Evolutionary conservation across 805 yeast genomes (phyloP).

Genomic region (Kodamaea kaohsiungensis): DNA sequence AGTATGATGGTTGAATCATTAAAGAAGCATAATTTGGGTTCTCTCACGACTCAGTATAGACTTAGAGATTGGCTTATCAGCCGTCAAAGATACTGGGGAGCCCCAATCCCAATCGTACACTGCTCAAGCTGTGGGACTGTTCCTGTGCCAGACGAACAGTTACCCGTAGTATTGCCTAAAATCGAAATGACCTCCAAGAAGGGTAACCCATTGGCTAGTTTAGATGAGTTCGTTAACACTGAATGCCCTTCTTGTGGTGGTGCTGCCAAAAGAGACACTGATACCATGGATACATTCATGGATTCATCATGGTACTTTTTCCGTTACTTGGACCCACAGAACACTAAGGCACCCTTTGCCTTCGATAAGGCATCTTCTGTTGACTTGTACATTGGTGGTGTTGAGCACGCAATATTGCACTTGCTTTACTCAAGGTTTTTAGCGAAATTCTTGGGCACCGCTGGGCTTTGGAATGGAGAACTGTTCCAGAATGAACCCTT

Average conservation of each 20-base stretch:
- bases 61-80: slow-evolving; percentile 93
- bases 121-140: slow-evolving; percentile 86
- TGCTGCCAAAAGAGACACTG: slow-evolving; percentile 84
- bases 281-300: slow-evolving; percentile 98
- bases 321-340: slow-evolving; percentile 76
- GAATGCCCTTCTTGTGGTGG: slow-evolving; percentile 80
- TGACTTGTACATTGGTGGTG: slow-evolving; percentile 90
- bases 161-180: slow-evolving; percentile 81
- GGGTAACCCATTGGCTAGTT: slow-evolving; percentile 61
- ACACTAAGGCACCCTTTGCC: slow-evolving; percentile 54
- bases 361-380: slow-evolving; percentile 55
- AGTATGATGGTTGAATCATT: slow-evolving; percentile 45
- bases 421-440: slow-evolving; percentile 83
- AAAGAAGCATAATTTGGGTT: slow-evolving; percentile 43
- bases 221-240: slow-evolving; percentile 68
- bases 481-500: slow-evolving; percentile 75
- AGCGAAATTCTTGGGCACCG: slow-evolving; percentile 69
- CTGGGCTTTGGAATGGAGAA: slow-evolving; percentile 69
- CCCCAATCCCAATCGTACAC: slow-evolving; percentile 94
- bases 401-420: slow-evolving; percentile 95
- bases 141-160: slow-evolving; percentile 83
- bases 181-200: slow-evolving; percentile 57
- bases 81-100: slow-evolving; percentile 97
- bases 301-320: slow-evolving; percentile 97
- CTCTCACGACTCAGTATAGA: slow-evolving; percentile 52